phyloP scores from a whole-genome alignment of 2,329 filamentous ascomycete genomes.

The Dendryphion nanum region DNA sequence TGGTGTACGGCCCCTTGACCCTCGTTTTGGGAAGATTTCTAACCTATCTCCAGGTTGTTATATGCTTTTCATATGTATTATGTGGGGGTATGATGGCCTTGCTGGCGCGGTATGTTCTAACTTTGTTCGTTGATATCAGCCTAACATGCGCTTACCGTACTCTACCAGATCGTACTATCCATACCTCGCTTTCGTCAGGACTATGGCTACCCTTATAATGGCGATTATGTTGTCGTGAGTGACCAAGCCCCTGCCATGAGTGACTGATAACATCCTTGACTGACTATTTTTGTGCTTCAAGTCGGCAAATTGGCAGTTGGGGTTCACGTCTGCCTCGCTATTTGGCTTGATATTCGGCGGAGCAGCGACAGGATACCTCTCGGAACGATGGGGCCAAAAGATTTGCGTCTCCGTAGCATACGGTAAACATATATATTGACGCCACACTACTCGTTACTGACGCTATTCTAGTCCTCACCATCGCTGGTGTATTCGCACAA shows the following conservation, averaged over 20 bases:
- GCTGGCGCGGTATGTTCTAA: conserved; percentile 10
- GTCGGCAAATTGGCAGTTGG: conserved; percentile 17
- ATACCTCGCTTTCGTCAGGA: conserved; percentile 14
- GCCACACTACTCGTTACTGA: no score
- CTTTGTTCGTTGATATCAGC: not conserved
- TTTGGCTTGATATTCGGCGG: not conserved
- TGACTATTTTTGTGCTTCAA: no score
- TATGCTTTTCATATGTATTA: conserved; percentile 17
- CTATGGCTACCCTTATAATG: conserved; percentile 12
- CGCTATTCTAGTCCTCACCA: not conserved
- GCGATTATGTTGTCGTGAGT: conserved; percentile 15
- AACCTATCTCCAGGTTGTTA: conserved; percentile 13
- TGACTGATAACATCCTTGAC: no score
- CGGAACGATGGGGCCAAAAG: not conserved
- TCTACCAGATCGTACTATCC: conserved; percentile 5
- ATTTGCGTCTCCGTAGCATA: not conserved
- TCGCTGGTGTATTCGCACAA: not conserved
- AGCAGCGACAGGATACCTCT: not conserved
- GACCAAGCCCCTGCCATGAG: no score
- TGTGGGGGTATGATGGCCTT: conserved; percentile 14
- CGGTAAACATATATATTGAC: no score
- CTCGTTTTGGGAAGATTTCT: conserved; percentile 12
- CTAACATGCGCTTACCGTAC: not conserved
- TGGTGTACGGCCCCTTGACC: conserved; percentile 8
- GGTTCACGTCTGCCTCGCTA: conserved; percentile 13